Base-by-base conservation (phyloP, 306 rosid genomes). In the Casuarina equisetifolia region DNA sequence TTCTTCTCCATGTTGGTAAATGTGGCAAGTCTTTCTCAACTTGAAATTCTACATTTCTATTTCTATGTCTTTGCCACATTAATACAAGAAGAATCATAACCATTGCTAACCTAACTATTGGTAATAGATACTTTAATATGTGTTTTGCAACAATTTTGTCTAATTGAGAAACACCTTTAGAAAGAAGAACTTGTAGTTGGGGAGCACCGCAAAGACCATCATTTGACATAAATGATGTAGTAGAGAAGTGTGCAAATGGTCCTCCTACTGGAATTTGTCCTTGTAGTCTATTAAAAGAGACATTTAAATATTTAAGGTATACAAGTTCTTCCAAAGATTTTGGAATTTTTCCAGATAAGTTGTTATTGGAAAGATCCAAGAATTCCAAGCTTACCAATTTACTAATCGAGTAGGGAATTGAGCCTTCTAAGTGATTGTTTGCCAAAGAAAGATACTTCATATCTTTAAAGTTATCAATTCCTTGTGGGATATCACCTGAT, bases 161-260 rank as follows among this genome's bases (percentile, higher is more conserved):
- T 46, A 32, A 9, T 52, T 35, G 36, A 52, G 63, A 36, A 72
- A 61, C 39, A 35, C 61, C 49, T 72, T 72, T 43, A 52, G 38
- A 52, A 52, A 48, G 54, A 46, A 64, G 72, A 36, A 80, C 81
- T 4, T 72, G 74, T 1, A 78, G 44, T 52, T 17, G 59, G 50
- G 82, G 69, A 36, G 76, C 46, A 10, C 82, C 82, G 32, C 87
- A 84, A 16, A 84, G 84, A 58, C 74, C 87, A 49, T 44, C 43
- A 69, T 84, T 84, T 44, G 70, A 64, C 53, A 76, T 76, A 55
- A 84, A 84, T 25, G 84, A 50, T 16, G 52, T 16, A 8, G 64
- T 64, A 3, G 76, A 51, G 76, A 73, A 53, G 4, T 53, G 38
- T 15, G 57, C 16, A 17, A 50, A 73, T 0, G 76, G 76, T 5